These are phyloP conservation scores for Ophiostoma sp. DNA, from an alignment of 2,329 filamentous ascomycete genomes.

Conservation along the genomic window DNA sequence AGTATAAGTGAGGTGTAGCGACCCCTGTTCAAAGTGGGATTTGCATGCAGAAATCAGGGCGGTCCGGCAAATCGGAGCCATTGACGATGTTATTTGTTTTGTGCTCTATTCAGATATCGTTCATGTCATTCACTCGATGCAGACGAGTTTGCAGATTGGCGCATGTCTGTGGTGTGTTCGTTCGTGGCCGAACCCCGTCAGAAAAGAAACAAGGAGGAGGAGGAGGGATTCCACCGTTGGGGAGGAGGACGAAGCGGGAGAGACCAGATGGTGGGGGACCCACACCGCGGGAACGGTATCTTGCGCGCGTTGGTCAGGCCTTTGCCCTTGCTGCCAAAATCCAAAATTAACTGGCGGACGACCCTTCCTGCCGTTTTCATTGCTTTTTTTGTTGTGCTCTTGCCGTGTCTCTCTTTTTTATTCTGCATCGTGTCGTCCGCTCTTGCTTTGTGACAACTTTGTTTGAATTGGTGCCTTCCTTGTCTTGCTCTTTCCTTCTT, in stretches of 20 bases:
- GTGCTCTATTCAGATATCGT: background rate
- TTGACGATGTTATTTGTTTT: background rate
- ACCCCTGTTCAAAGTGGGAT: background rate
- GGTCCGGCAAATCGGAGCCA: background rate
- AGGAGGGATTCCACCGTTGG: slow-evolving; percentile 15
- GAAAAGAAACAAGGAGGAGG: slow-evolving; percentile 17
- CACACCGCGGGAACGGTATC: slow-evolving; percentile 34
- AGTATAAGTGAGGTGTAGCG: background rate
- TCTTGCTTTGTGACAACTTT: background rate
- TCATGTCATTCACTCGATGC: background rate
- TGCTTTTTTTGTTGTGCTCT: background rate
- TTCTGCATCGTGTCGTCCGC: background rate
- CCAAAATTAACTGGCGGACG: slow-evolving; percentile 25
- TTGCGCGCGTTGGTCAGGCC: slow-evolving; percentile 29
- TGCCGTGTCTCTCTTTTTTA: background rate
- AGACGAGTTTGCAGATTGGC: background rate
- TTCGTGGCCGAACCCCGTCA: slow-evolving; percentile 19
- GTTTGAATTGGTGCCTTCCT: background rate
- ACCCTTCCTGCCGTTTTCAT: slow-evolving; percentile 23
- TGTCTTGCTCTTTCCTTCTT: slow-evolving; percentile 19
- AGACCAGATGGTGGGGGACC: slow-evolving; percentile 30
- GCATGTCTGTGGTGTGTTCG: background rate
- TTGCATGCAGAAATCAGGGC: background rate
- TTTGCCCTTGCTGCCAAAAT: slow-evolving; percentile 12
- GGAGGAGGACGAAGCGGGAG: slow-evolving; percentile 25